Evolutionary conservation across 257 asterid species (phyloP), one percentile per base, ranked within the genome.

Genomic region (Knoxia roxburghii): DNA sequence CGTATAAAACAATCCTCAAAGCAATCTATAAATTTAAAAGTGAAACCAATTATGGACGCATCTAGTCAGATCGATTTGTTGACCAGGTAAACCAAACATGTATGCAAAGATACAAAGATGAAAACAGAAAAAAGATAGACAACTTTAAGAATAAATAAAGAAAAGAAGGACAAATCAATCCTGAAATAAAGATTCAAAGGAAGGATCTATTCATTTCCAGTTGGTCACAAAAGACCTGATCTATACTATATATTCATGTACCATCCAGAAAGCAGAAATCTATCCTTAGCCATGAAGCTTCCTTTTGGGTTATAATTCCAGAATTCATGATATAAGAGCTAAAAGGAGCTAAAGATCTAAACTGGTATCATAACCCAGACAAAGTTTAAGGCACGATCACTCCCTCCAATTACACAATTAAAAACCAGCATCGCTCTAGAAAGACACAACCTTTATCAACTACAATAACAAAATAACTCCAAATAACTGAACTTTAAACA

Each of bases 401-500:
- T n/a, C n/a, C 4, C 9, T 61, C 12, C 39, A 65, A 67, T 20
- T 32, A 49, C 48, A 43, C 15, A 14, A 68, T n/a, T 37, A 37
- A 37, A n/a, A n/a, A n/a, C n/a, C n/a, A n/a, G n/a, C n/a, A n/a
- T n/a, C n/a, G n/a, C n/a, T n/a, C n/a, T n/a, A n/a, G n/a, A n/a
- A n/a, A n/a, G n/a, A n/a, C n/a, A n/a, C n/a, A n/a, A n/a, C n/a
- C 35, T 40, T 21, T 50, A 43, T 17, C n/a, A 57, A 24, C 13
- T 39, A 50, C 51, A 49, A 2, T 14, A 29, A 13, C 48, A 65
- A 45, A 57, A 62, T n/a, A 48, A 53, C 3, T 13, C 20, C 56
- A 49, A 72, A 74, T 35, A 68, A n/a, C 24, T 2, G 45, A 79
- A 50, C 64, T 77, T 61, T 53, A 78, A 53, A 17, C 60, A 64